Conservation (phyloP, 345 rosid genomes). For the Salix purpurea region DNA sequence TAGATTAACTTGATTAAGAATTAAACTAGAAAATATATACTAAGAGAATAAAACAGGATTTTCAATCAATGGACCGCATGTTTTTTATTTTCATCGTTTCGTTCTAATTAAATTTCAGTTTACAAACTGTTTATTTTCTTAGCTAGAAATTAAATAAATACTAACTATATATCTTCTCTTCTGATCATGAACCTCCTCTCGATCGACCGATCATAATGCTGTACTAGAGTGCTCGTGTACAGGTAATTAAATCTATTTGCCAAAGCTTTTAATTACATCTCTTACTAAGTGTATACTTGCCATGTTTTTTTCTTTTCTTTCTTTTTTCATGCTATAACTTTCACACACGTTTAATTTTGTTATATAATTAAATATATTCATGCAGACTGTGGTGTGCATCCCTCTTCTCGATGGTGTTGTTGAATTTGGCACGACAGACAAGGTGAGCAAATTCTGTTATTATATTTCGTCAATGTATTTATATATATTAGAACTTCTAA, state of each 20-base stretch:
- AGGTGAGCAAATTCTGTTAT: slow-evolving; percentile 33
- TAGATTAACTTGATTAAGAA: too few species aligned
- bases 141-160: background rate
- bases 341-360: background rate
- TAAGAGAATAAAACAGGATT: background rate
- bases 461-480: background rate
- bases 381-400: slow-evolving; percentile 88
- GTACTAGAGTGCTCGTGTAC: slow-evolving; percentile 59
- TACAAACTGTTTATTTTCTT: background rate
- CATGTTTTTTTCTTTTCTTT: background rate
- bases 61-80: background rate
- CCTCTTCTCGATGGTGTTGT: slow-evolving; percentile 87
- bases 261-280: background rate
- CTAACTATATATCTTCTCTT: background rate
- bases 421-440: slow-evolving; percentile 74
- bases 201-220: background rate
- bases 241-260: slow-evolving; percentile 32
- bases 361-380: background rate
- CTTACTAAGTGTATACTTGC: background rate
- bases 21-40: too few species aligned
- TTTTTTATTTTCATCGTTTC: background rate
- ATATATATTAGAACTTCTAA: background rate
- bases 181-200: background rate
- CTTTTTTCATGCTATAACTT: background rate
- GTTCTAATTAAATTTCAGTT: background rate